These are phyloP conservation scores for Scytalidium lignicola DNA, from an alignment of 2,329 filamentous ascomycete species.

Conservation along the genomic window DNA sequence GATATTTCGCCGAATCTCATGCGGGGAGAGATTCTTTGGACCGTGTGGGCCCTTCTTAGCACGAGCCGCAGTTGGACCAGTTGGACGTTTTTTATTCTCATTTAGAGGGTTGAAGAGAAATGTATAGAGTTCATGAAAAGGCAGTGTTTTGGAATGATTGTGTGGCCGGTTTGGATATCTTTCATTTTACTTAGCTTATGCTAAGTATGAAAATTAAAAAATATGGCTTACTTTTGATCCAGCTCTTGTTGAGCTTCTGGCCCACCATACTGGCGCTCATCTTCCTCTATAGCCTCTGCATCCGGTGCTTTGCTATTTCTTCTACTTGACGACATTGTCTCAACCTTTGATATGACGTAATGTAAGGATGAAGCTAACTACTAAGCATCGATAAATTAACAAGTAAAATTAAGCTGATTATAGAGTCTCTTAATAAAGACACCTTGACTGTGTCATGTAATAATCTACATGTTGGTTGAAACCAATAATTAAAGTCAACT, in stretches of 20 bases:
- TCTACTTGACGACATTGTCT: not conserved
- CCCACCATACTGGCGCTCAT: conserved; percentile 42
- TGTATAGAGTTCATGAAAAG: conserved; percentile 74
- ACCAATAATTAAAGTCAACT: not conserved
- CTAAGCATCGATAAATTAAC: not conserved
- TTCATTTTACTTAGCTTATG: conserved; percentile 8
- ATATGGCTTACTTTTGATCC: conserved; percentile 16
- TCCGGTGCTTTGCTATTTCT: conserved; percentile 8
- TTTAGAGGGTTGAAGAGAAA: conserved; percentile 75
- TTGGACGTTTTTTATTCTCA: conserved; percentile 63
- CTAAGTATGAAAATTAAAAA: not conserved
- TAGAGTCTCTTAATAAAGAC: not conserved
- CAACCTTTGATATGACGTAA: not conserved
- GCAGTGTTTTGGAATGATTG: conserved; percentile 74
- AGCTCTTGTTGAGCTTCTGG: conserved; percentile 25
- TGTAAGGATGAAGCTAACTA: not conserved
- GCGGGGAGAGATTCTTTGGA: conserved; percentile 54
- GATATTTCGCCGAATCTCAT: conserved; percentile 74
- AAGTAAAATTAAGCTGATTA: not conserved
- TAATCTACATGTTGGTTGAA: too few species aligned
- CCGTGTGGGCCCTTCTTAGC: conserved; percentile 57
- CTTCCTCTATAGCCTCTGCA: conserved; percentile 32
- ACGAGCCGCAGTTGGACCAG: conserved; percentile 47
- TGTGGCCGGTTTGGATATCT: conserved; percentile 78
- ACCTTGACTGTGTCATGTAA: too few species aligned